These are phyloP conservation scores for Rhinocladiella mackenziei DNA, from an alignment of 2,329 filamentous ascomycete genomes.

Conservation along the genomic window DNA sequence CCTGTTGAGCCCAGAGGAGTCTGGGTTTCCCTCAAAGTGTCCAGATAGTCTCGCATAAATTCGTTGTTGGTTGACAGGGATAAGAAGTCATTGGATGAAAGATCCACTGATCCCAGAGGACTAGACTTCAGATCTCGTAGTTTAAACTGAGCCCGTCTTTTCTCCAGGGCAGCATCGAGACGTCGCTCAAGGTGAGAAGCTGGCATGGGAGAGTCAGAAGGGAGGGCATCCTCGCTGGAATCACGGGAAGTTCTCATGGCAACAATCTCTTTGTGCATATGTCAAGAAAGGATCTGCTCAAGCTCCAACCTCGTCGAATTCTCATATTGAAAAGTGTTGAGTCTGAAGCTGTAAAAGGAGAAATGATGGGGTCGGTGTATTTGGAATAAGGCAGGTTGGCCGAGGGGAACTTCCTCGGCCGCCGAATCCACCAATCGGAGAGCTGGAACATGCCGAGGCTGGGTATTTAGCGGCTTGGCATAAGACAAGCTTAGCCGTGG, in stretches of 20 bases:
- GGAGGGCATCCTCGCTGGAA: too few relatives aligned
- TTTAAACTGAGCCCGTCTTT: constrained; percentile 42
- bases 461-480: constrained; percentile 16
- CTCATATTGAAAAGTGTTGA: too few relatives aligned
- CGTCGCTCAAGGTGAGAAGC: constrained; percentile 22
- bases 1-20: constrained; percentile 55
- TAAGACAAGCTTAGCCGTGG: constrained; percentile 5
- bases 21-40: constrained; percentile 40
- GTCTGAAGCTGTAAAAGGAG: too few relatives aligned
- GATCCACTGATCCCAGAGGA: constrained; percentile 48
- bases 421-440: constrained; percentile 14
- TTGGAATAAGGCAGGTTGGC: too few relatives aligned
- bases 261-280: too few relatives aligned
- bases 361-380: too few relatives aligned
- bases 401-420: constrained; percentile 5
- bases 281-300: too few relatives aligned
- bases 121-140: constrained; percentile 48
- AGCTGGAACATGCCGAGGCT: constrained; percentile 2
- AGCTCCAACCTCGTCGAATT: too few relatives aligned
- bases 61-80: constrained; percentile 50
- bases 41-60: constrained; percentile 48
- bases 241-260: too few relatives aligned
- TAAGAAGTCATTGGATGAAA: constrained; percentile 64
- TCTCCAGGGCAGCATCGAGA: constrained; percentile 32
- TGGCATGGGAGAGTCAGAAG: too few relatives aligned